Evolutionary conservation across 768 basidiomycete genomes (phyloP).

Genomic region (Psilocybe tampanensis): DNA sequence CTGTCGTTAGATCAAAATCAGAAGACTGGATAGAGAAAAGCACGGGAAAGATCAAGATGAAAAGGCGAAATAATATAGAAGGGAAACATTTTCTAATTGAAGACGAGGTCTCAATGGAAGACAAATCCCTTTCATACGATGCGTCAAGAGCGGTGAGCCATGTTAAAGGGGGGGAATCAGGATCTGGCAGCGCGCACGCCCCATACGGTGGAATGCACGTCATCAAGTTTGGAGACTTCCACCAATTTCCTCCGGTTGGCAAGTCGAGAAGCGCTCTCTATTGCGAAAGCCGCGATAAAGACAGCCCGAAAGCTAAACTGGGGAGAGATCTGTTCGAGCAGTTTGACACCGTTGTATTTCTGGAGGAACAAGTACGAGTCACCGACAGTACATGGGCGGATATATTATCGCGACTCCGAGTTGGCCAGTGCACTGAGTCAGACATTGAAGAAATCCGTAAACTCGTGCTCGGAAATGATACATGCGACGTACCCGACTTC

Average conservation of each 20-base stretch:
- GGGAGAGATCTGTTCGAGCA: conserved; percentile 27
- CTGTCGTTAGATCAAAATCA: not conserved
- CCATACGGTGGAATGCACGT: too few species aligned
- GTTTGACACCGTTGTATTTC: conserved; percentile 35
- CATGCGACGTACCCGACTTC: conserved; percentile 26
- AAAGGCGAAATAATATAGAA: conserved; percentile 18
- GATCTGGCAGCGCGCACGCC: not conserved
- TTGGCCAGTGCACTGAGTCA: conserved; percentile 27
- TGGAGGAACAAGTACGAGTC: conserved; percentile 37
- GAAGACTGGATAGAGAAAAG: conserved; percentile 4
- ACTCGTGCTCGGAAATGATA: conserved; percentile 22
- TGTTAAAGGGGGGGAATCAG: conserved; percentile 7
- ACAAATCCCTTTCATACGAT: conserved; percentile 25
- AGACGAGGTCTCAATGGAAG: conserved; percentile 46
- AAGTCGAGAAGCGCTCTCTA: conserved; percentile 27
- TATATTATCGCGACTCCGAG: conserved; percentile 28
- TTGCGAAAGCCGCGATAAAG: conserved; percentile 8
- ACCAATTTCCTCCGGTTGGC: too few species aligned
- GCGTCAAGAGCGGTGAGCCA: conserved; percentile 19
- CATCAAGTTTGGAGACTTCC: conserved; percentile 43
- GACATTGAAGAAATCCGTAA: conserved; percentile 23
- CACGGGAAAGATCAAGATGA: not conserved
- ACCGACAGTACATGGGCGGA: conserved; percentile 31
- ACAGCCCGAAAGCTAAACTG: conserved; percentile 5
- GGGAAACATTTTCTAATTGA: conserved; percentile 30